A percentile compares a stretch with the other conserved stretches of the same genome.
phyloP scores from a whole-genome alignment of 2,329 filamentous ascomycete species.

The Helicocarpus griseus region DNA sequence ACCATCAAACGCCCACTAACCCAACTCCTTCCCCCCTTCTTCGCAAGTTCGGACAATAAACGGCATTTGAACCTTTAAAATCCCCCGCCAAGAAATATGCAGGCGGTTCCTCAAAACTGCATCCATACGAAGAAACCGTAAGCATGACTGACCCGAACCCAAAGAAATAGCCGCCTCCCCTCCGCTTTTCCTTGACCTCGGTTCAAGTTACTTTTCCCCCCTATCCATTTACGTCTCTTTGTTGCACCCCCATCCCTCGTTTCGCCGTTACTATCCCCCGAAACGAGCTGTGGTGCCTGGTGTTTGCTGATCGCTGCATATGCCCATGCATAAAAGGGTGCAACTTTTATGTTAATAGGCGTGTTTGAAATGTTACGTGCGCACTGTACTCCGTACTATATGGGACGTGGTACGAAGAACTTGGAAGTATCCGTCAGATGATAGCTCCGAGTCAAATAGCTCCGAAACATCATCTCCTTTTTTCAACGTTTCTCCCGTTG shows the following conservation, averaged over 20 bases:
- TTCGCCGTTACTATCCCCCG: background rate
- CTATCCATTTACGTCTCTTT: background rate
- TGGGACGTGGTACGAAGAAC: too few species aligned
- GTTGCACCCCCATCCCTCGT: background rate
- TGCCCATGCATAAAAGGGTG: background rate
- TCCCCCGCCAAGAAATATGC: background rate
- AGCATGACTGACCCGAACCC: too few species aligned
- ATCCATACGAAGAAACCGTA: background rate
- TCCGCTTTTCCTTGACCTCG: background rate
- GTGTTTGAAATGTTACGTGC: background rate
- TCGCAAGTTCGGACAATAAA: background rate
- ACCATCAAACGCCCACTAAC: background rate
- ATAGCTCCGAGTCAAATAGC: too few species aligned
- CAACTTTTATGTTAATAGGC: background rate
- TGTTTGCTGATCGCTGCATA: background rate
- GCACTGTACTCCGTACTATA: background rate
- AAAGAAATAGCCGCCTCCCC: background rate
- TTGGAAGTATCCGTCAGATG: too few species aligned
- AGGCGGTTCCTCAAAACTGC: background rate
- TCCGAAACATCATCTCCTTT: too few species aligned
- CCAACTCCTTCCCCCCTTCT: background rate
- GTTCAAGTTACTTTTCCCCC: background rate
- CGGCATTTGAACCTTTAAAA: conserved; percentile 1
- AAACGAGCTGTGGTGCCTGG: background rate
- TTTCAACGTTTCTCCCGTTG: too few species aligned